Base-by-base conservation (phyloP, 1,284 basidiomycete species). In the Ceratobasidium sp. region DNA sequence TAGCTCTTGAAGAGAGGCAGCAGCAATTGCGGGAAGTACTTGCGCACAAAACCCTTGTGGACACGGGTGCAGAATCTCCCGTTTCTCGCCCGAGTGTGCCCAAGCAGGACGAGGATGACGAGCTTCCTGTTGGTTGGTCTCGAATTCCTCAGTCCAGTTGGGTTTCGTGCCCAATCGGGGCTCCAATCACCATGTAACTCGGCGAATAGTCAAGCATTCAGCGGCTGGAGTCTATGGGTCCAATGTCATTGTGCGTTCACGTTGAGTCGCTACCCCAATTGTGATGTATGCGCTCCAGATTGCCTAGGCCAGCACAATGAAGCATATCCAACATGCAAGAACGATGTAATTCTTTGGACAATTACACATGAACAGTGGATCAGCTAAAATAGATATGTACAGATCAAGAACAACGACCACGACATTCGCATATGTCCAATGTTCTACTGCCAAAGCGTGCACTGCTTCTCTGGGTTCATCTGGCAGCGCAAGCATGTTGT, bases 361-460 rank as follows among this genome's bases (percentile, higher is more conserved):
- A 72, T 72, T 72, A 72, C 69, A 70, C 14, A 38, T 35, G 35
- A 11, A 63, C 21, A 49, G 18, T 21, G 49, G 32, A 49, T 58
- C 26, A 11, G 67, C 44, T 63, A 52, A 28, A 61, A 72, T 72
- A 72, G 44, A 72, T 72, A 70, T 61, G 16, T 35, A 43, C 44
- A 9, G 16, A 41, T 18, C 49, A 54, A 44, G 43, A n/a, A 23
- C 38, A 54, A 47, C 14, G 49, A 38, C 35, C 43, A 28, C 32
- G 26, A 38, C 47, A 26, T 49, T 64, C 59, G 35, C 35, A 38
- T 38, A 38, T 38, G 35, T 5, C 35, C 35, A 38, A 38, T 38
- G 35, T n/a, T 41, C 63, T 73, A 73, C 57, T 72, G 85, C 90
- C 91, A 92, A 81, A 92, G 89, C 72, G 88, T 82, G 79, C 91